Evolutionary conservation across 2,329 filamentous ascomycete species (phyloP).

Genomic region (Fonsecaea multimorphosa): DNA sequence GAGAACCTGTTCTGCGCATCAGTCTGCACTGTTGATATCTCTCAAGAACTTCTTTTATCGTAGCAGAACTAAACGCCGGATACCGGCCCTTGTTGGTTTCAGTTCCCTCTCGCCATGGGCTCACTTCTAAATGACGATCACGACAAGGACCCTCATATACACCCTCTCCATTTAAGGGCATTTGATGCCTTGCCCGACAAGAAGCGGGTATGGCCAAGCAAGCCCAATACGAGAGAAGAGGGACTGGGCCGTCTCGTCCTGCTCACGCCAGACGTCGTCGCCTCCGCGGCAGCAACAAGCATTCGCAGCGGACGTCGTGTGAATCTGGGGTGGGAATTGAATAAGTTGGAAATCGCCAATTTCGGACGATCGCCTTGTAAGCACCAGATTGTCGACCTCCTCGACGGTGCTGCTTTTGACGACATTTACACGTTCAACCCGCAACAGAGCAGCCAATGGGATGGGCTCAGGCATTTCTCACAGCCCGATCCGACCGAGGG

Average conservation of each 20-base stretch:
- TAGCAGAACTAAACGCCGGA: background rate
- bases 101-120: background rate
- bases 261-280: slow-evolving; percentile 60
- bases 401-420: slow-evolving; percentile 47
- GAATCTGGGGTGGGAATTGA: slow-evolving; percentile 62
- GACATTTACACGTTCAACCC: slow-evolving; percentile 56
- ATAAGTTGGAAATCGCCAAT: slow-evolving; percentile 62
- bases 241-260: slow-evolving; percentile 59
- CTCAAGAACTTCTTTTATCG: background rate
- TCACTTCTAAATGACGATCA: slow-evolving; percentile 5
- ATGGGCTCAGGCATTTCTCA: slow-evolving; percentile 48
- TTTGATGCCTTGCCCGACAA: slow-evolving; percentile 58
- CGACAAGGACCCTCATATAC: slow-evolving; percentile 13
- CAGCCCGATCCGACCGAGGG: slow-evolving; percentile 22
- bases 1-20: background rate
- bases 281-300: slow-evolving; percentile 55
- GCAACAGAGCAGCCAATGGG: slow-evolving; percentile 56
- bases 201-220: slow-evolving; percentile 56
- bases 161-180: slow-evolving; percentile 35
- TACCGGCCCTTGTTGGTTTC: background rate
- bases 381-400: slow-evolving; percentile 58
- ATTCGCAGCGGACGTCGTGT: slow-evolving; percentile 60
- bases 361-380: slow-evolving; percentile 59
- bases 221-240: slow-evolving; percentile 57
- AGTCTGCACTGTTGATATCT: background rate